Evolutionary conservation across 176 grass and related monocot species (phyloP), one percentile per base, ranked within the genome.

Genomic region (Thalia dealbata): DNA sequence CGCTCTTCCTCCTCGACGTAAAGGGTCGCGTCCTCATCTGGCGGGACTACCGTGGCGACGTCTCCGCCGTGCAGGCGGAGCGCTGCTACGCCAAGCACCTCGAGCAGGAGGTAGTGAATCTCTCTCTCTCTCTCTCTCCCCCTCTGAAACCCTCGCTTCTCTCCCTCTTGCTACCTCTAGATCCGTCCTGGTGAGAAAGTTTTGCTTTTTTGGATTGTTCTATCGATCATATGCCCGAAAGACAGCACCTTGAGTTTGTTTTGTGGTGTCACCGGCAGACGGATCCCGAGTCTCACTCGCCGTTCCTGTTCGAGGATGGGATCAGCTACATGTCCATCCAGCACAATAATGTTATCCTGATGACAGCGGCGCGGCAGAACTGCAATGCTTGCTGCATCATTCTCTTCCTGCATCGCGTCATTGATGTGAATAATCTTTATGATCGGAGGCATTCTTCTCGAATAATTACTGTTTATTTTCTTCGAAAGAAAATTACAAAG

Each of bases 21-120:
- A 99, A 99, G 81, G 95, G 95, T 70, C 95, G 95, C 71, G 95
- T 99, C 83, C 95, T 99, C 72, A 90, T 99, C 45, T 99, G 95
- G 90, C 90, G 95, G 61, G 95, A 99, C 81, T 99, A 91, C 75
- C 95, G 95, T 43, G 95, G 90, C 9, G 95, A 99, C 67, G 95
- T 99, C 55, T 93, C 95, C 73, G 89, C 95, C 71, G 74, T 88
- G 74, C 90, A 99, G 75, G 95, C 95, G 62, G 95, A 99, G 83
- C 87, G 95, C 46, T 99, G 93, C 90, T 99, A 93, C 90, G 93
- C 95, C 70, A 99, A 93, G 74, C 87, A 93, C 70, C 82, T 99
- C 32, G 95, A 99, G 55, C 91, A 99, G 77, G 90, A 99, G 95
- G 95, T 99, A 83, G 81, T 10, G 32, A 38, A 38, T 38, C 32